Conservation (phyloP, 225 moss, liverwort and hornwort genomes). For the Polytrichum formosum region DNA sequence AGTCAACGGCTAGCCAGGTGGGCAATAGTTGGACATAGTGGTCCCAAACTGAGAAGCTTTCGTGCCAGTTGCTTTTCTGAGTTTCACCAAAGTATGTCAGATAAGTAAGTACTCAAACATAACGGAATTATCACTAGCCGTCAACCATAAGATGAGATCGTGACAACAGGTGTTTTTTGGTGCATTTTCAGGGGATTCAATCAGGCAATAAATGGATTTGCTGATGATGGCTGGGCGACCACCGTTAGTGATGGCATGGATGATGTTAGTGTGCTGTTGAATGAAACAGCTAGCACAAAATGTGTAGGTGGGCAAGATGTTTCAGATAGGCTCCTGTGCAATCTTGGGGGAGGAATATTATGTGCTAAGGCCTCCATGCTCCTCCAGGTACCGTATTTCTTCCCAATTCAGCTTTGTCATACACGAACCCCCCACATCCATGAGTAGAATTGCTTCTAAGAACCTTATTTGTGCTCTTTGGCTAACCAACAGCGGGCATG, state of each 20-base stretch:
- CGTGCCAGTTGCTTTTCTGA: not conserved
- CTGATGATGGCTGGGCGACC: constrained; percentile 86
- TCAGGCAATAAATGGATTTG: constrained; percentile 90
- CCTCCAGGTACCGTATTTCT: constrained; percentile 55
- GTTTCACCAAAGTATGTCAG: not conserved
- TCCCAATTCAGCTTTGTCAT: too few species aligned
- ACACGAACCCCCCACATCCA: too few species aligned
- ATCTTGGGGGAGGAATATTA: constrained; percentile 87
- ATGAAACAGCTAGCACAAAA: constrained; percentile 57
- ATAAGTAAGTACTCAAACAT: not conserved
- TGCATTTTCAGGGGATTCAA: constrained; percentile 79
- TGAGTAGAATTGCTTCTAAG: too few species aligned
- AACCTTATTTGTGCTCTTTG: too few species aligned
- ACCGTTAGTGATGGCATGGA: constrained; percentile 88
- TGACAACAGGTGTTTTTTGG: not conserved
- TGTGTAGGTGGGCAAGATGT: constrained; percentile 75
- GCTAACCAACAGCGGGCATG: constrained; percentile 1
- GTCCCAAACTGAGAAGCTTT: not conserved
- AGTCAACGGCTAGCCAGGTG: constrained; percentile 95
- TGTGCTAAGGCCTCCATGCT: constrained; percentile 98
- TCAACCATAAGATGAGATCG: not conserved
- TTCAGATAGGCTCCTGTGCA: constrained; percentile 65
- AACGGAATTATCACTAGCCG: not conserved
- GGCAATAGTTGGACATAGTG: constrained; percentile 2
- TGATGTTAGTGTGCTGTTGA: constrained; percentile 86